Evolutionary conservation across 768 basidiomycete genomes (phyloP), one percentile per base, ranked within the genome.

Genomic region (Xerocomellus dryophilus): DNA sequence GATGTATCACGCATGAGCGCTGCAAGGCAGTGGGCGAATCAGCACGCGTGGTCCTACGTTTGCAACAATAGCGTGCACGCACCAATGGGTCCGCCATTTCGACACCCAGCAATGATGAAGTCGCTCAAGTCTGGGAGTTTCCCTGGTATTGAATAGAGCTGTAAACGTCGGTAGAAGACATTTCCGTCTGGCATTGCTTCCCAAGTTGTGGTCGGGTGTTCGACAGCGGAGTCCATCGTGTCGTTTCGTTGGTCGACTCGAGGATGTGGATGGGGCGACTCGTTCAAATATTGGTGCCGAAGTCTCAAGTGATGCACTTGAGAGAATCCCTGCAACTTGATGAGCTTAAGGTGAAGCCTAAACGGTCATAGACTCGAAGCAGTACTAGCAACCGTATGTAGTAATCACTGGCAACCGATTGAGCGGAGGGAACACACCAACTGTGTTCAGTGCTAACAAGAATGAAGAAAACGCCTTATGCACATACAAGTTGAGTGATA

Each of bases 71-170:
- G 39, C 7, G 7, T 4, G 17, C 54, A 70, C 76, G 53, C 52
- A 93, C 94, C 94, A 67, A 97, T 76, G 12, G 94, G 95, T 15
- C 95, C 96, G 34, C 93, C 93, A 70, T 90, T 83, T 40, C 83
- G 82, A 67, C 91, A 93, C 20, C 87, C 90, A 23, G 89, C 85
- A 35, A 93, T 72, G 50, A 90, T 74, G 67, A 88, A 91, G 70
- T 96, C 91, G 18, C 78, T 76, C 27, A 98, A 73, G 68, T 90
- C 82, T 4, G 86, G 86, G 6, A 92, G 74, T 63, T 88, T 88
- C 61, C 88, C 93, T 12, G 83, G 77, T 51, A 92, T 83, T 1
- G 87, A 82, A 67, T 98, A 98, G 21, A 93, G 76, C 57, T 88
- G 87, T 61, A 93, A 84, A 50, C 88, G 79, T 66, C 87, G 76